A percentile compares a stretch with the other conserved stretches of the same genome.
Conservation (phyloP, 164 flowering plant species). For the grape (Vitis vinifera) region ASM3070453v1 NC_081808.1:8285501-8286000, state of each 20-base stretch:
- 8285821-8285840: no score
- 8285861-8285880: slow-evolving; percentile 28
- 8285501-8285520: slow-evolving; percentile 4
- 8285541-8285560: slow-evolving; percentile 33
- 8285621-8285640: slow-evolving; percentile 4
- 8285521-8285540: slow-evolving; percentile 26
- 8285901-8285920: background rate
- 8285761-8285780: no score
- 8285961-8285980: slow-evolving; percentile 25
- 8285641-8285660: background rate
- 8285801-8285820: no score
- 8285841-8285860: slow-evolving; percentile 9
- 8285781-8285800: no score
- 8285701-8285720: no score
- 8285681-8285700: no score
- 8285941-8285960: slow-evolving; percentile 24
- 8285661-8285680: no score
- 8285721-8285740: no score
- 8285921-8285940: background rate
- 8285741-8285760: background rate
- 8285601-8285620: slow-evolving; percentile 6
- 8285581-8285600: slow-evolving; percentile 1
- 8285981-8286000: background rate
- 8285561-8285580: slow-evolving; percentile 11
- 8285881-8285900: slow-evolving; percentile 29